Evolutionary conservation across 768 basidiomycete genomes (phyloP), one percentile per base, ranked within the genome.

Genomic region (Crassisporium funariophilum): DNA sequence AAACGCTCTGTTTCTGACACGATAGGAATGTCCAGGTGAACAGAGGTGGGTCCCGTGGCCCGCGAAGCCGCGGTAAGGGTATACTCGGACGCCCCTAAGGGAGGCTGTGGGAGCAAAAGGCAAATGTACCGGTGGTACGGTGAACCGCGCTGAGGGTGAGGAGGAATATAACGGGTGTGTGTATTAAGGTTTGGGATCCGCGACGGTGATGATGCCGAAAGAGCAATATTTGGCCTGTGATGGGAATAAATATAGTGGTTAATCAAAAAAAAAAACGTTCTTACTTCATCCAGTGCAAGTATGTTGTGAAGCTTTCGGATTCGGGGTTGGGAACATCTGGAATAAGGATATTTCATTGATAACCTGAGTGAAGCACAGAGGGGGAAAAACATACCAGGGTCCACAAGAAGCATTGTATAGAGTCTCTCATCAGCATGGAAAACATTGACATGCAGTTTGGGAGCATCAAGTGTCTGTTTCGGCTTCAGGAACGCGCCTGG

Each of bases 341-440:
- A 35, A 10, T 12, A 31, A 35, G 22, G 12, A 22, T 19, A 57
- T 42, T 31, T n/a, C 10, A 31, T 3, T 31, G 3, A 49, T 46
- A 22, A 27, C n/a, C 38, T 24, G 44, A 15, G 9, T 15, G 17
- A 43, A 34, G 25, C 23, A 33, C 6, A 1, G 35, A 31, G 21
- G 23, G 50, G n/a, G 39, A 13, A 44, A 42, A 17, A 54, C 71
- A 47, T 49, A 87, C 91, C 93, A 42, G 86, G 84, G 64, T 98
- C 95, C 36, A 98, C 71, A 66, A 99, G 82, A 25, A 99, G 63
- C 53, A 99, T 71, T 0, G 95, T 97, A 66, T 97, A 97, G 5
- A 90, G 68, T 22, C 88, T 77, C 15, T 81, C 77, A 49, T 94
- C 90, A 1, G 78, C 68, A 65, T 95, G 90, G 75, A 90, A 95